These are phyloP conservation scores for Erythrophleum fordii DNA, from an alignment of 306 rosid genomes.

Conservation along the genomic window DNA sequence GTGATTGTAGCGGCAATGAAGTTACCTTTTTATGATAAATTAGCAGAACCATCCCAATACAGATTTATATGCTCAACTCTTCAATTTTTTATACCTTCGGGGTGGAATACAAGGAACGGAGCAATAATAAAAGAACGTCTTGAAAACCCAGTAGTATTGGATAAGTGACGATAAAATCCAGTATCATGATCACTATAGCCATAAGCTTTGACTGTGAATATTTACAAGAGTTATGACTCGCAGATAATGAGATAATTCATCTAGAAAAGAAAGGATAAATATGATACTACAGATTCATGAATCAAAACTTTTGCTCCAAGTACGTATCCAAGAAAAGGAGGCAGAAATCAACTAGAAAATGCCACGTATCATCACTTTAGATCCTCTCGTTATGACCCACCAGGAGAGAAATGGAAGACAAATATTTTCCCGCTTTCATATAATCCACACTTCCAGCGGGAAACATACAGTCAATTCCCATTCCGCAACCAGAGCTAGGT, in stretches of 20 bases:
- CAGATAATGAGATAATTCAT: not conserved
- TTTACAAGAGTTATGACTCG: not conserved
- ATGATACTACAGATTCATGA: not conserved
- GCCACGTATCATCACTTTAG: constrained; percentile 11
- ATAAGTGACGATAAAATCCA: not conserved
- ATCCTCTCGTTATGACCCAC: not conserved
- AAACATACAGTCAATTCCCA: constrained; percentile 1
- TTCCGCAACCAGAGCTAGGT: constrained; percentile 42
- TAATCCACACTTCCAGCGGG: constrained; percentile 17
- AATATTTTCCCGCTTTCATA: constrained; percentile 7
- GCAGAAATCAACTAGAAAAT: constrained; percentile 6
- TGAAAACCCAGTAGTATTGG: not conserved
- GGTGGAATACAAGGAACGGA: not conserved
- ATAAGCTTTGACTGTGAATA: not conserved
- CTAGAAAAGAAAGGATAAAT: not conserved
- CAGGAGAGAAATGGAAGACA: constrained; percentile 6
- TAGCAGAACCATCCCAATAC: not conserved
- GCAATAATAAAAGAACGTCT: not conserved
- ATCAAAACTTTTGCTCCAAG: constrained; percentile 21
- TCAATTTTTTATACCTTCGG: too few species aligned
- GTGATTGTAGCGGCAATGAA: not conserved
- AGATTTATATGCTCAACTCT: too few species aligned
- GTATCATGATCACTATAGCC: not conserved
- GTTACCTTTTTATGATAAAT: not conserved
- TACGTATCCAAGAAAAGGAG: constrained; percentile 19